These are phyloP conservation scores for Wickerhamomyces chambardii DNA, from an alignment of 805 yeast genomes.

Conservation along the genomic window DNA sequence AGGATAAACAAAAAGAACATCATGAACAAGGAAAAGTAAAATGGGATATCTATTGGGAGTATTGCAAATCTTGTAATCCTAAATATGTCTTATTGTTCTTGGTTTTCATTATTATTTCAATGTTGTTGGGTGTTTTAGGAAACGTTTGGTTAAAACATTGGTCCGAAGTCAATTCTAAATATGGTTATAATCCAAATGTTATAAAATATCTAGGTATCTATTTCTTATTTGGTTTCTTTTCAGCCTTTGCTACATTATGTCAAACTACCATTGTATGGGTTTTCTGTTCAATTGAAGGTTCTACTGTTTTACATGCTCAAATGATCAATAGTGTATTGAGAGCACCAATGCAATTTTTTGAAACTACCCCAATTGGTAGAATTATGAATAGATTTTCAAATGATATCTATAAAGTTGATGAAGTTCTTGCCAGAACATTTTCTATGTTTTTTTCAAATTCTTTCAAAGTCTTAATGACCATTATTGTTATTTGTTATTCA, in stretches of 20 bases:
- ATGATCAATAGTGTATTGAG: constrained; percentile 46
- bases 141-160: constrained; percentile 63
- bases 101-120: constrained; percentile 23
- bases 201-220: constrained; percentile 42
- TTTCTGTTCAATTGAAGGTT: constrained; percentile 46
- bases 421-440: constrained; percentile 44
- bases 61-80: constrained; percentile 53
- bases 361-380: constrained; percentile 62
- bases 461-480: no score
- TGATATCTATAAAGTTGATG: constrained; percentile 51
- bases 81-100: constrained; percentile 35
- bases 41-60: no score
- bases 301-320: constrained; percentile 42
- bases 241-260: constrained; percentile 34
- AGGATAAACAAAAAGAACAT: no score
- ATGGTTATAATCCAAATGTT: constrained; percentile 33
- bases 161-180: constrained; percentile 44
- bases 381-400: constrained; percentile 56
- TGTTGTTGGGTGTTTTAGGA: constrained; percentile 30
- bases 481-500: constrained; percentile 39
- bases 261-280: constrained; percentile 41
- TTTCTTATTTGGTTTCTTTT: constrained; percentile 47
- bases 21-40: no score
- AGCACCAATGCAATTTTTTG: constrained; percentile 62
- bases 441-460: constrained; percentile 34